These are phyloP conservation scores for Pisolithus sp. DNA, from an alignment of 768 basidiomycete species.

Conservation along the genomic window DNA sequence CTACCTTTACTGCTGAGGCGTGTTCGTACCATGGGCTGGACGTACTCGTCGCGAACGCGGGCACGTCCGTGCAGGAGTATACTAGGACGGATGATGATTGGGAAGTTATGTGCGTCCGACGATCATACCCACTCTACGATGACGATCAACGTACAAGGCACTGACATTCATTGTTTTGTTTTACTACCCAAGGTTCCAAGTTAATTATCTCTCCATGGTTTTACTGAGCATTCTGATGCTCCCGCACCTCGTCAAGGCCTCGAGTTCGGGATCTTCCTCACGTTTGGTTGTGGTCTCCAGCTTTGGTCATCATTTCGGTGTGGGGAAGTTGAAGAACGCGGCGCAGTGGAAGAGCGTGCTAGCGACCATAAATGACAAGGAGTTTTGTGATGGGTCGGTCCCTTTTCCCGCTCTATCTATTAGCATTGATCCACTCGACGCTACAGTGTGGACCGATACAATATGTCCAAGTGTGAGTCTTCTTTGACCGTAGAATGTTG, in stretches of 20 bases:
- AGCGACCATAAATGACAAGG: conserved; percentile 15
- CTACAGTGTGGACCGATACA: conserved; percentile 14
- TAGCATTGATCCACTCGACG: not conserved
- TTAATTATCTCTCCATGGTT: conserved; percentile 30
- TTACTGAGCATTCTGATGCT: conserved; percentile 30
- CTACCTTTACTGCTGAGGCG: conserved; percentile 21
- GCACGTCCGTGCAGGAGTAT: conserved; percentile 12
- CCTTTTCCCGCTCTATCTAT: not conserved
- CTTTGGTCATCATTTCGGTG: conserved; percentile 18
- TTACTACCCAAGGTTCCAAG: conserved; percentile 23
- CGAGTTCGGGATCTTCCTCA: conserved; percentile 16
- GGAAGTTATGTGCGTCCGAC: conserved; percentile 35
- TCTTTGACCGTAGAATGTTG: not conserved
- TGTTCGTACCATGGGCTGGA: conserved; percentile 15
- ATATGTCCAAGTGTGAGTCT: conserved; percentile 21
- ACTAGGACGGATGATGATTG: conserved; percentile 39
- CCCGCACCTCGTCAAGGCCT: conserved; percentile 25
- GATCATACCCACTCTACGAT: too few relatives aligned
- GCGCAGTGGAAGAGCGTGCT: conserved; percentile 16
- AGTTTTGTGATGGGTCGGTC: conserved; percentile 18
- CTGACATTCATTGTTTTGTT: not conserved
- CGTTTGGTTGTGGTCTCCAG: conserved; percentile 28
- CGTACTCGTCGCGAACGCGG: conserved; percentile 29
- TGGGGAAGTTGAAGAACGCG: conserved; percentile 1
- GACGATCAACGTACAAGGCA: not conserved